Conservation (phyloP, 83 land plant species). For the Thuja plicata region DNA sequence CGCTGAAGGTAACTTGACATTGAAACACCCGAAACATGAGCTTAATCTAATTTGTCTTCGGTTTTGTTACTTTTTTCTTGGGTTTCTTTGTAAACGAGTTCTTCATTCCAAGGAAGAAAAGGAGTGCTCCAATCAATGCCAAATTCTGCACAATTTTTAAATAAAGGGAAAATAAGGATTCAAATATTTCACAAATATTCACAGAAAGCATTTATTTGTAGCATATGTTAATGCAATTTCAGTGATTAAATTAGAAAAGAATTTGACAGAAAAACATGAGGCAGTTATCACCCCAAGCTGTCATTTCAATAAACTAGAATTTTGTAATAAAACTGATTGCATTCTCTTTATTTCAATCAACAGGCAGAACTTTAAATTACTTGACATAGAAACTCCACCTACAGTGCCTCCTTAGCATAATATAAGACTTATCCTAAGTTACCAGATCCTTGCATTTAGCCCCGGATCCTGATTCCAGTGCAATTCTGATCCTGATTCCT, state of each 20-base stretch:
- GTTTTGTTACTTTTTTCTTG: conserved; percentile 34
- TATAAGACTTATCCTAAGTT: too few relatives aligned
- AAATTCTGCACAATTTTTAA: conserved; percentile 24
- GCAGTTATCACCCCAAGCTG: neutral
- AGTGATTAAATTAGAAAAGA: neutral
- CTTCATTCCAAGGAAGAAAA: conserved; percentile 58
- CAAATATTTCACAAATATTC: neutral
- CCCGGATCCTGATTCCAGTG: too few relatives aligned
- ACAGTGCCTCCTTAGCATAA: neutral
- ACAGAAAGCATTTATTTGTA: neutral
- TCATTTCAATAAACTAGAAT: neutral
- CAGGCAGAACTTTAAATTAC: too few relatives aligned
- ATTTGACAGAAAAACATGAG: neutral
- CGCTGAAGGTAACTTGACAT: neutral
- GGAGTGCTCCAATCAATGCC: conserved; percentile 47
- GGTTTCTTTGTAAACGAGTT: conserved; percentile 35
- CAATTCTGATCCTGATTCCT: too few relatives aligned
- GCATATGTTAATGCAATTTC: neutral
- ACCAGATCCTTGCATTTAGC: too few relatives aligned
- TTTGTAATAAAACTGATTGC: too few relatives aligned
- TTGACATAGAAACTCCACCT: neutral
- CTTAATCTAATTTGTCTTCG: conserved; percentile 29
- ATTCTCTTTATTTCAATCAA: too few relatives aligned
- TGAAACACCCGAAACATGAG: neutral
- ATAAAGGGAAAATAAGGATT: neutral